These are phyloP conservation scores for Sanghuangporus weigelae DNA, from an alignment of 1,284 basidiomycete genomes.

Conservation along the genomic window DNA sequence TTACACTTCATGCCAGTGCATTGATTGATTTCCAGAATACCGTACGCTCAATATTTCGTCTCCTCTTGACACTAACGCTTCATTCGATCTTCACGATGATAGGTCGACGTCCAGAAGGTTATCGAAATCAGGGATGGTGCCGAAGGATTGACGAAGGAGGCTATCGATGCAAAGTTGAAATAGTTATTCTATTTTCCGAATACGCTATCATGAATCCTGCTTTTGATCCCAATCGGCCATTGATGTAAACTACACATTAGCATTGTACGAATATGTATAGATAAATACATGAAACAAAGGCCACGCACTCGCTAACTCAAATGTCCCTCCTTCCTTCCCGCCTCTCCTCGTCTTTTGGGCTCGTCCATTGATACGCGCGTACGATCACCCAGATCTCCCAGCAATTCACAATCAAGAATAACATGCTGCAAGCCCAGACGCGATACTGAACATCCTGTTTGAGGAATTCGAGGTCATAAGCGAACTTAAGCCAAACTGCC, in stretches of 20 bases:
- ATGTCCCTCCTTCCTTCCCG: not conserved
- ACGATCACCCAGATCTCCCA: conserved; percentile 72
- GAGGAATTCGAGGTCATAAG: conserved; percentile 86
- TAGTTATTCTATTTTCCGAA: not conserved
- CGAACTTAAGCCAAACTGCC: conserved; percentile 80
- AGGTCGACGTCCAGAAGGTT: conserved; percentile 71
- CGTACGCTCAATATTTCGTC: conserved; percentile 39
- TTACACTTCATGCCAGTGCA: conserved; percentile 83
- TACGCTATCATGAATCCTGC: not conserved
- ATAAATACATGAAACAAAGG: not conserved
- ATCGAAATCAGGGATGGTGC: conserved; percentile 79
- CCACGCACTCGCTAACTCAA: not conserved
- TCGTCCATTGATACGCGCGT: conserved; percentile 35
- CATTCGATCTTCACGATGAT: not conserved
- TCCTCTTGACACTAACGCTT: not conserved
- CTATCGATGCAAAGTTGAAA: conserved; percentile 56
- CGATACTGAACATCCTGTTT: conserved; percentile 66
- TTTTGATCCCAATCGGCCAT: not conserved
- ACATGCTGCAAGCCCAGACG: conserved; percentile 75
- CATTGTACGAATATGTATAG: conserved; percentile 2
- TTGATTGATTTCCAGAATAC: conserved; percentile 74
- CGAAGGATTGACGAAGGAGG: conserved; percentile 71
- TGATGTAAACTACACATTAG: not conserved
- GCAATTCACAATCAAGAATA: conserved; percentile 70
- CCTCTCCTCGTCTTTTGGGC: not conserved